Percentiles rank a stretch among this genome's conserved stretches.
Evolutionary conservation across 768 basidiomycete species (phyloP).

Genomic region (Mycena polygramma): DNA sequence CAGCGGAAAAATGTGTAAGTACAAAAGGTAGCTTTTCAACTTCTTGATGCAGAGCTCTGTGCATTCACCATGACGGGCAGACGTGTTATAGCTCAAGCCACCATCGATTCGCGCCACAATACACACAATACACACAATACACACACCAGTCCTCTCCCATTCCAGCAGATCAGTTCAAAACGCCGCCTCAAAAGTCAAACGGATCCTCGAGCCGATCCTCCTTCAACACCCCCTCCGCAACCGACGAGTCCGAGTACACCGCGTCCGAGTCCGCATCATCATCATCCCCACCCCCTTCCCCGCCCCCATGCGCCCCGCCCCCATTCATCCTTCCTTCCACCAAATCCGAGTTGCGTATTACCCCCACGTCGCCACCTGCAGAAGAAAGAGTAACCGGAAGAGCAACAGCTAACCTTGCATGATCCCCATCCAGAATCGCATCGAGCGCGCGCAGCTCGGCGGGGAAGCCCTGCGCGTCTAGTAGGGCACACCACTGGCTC

Average conservation of each 20-base stretch:
- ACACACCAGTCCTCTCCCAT: too few species aligned
- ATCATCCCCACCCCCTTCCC: not conserved
- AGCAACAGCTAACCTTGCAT: not conserved
- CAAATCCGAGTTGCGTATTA: not conserved
- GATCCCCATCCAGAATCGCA: slow-evolving; percentile 1
- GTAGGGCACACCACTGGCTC: slow-evolving; percentile 21
- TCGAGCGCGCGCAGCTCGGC: not conserved
- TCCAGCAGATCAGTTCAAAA: too few species aligned
- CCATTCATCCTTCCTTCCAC: not conserved
- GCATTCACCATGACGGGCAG: too few species aligned
- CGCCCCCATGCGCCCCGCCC: not conserved
- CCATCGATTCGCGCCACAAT: too few species aligned
- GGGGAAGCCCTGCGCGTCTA: slow-evolving; percentile 7
- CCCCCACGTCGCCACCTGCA: too few species aligned
- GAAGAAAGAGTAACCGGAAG: too few species aligned
- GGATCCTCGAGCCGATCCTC: slow-evolving; percentile 7
- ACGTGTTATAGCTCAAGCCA: too few species aligned
- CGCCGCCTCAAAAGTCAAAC: not conserved
- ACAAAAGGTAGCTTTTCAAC: too few species aligned
- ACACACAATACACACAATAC: too few species aligned
- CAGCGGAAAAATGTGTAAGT: too few species aligned
- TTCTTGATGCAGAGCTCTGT: too few species aligned
- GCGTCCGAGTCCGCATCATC: not conserved
- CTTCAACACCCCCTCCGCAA: not conserved
- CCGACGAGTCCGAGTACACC: not conserved